Conservation (phyloP, 2,329 filamentous ascomycete species). For the Trichoderma sp. region DNA sequence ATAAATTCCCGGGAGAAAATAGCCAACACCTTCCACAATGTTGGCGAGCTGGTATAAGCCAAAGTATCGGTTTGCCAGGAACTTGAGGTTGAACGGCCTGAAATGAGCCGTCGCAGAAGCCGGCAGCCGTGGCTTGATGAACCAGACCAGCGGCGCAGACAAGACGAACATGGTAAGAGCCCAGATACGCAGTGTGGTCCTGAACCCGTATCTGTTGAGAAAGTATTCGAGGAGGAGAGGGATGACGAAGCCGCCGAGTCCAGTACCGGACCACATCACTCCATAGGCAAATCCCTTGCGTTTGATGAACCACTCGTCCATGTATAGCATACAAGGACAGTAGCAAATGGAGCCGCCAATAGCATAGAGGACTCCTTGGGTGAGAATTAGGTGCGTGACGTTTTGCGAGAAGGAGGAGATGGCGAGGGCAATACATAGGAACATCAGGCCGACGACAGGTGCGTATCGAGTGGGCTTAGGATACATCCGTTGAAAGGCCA, state of each 20-base stretch:
- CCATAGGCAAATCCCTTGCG: conserved; percentile 63
- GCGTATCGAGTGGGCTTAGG: conserved; percentile 47
- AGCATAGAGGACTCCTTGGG: conserved; percentile 64
- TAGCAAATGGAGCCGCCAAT: conserved; percentile 59
- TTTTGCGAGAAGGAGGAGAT: conserved; percentile 56
- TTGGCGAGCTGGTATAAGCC: conserved; percentile 61
- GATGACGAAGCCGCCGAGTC: conserved; percentile 53
- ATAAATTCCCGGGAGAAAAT: conserved; percentile 65
- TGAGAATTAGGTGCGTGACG: conserved; percentile 57
- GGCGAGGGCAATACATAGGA: conserved; percentile 55
- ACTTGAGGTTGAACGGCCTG: conserved; percentile 50
- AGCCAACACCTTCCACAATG: conserved; percentile 61
- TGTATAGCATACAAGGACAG: conserved; percentile 58
- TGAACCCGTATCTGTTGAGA: conserved; percentile 54
- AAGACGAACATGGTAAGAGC: conserved; percentile 52
- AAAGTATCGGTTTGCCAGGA: conserved; percentile 57
- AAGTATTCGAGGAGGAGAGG: conserved; percentile 55
- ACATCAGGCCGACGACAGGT: conserved; percentile 49
- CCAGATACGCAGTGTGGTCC: conserved; percentile 58
- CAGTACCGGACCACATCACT: conserved; percentile 62
- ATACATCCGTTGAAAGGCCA: conserved; percentile 50
- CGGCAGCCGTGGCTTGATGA: conserved; percentile 59
- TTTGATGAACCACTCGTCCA: conserved; percentile 64
- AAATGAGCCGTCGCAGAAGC: conserved; percentile 40
- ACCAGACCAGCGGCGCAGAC: conserved; percentile 57